Evolutionary conservation across 495 filamentous ascomycete species (phyloP), one percentile per base, ranked within the genome.

Genomic region (Penicillium canescens): DNA sequence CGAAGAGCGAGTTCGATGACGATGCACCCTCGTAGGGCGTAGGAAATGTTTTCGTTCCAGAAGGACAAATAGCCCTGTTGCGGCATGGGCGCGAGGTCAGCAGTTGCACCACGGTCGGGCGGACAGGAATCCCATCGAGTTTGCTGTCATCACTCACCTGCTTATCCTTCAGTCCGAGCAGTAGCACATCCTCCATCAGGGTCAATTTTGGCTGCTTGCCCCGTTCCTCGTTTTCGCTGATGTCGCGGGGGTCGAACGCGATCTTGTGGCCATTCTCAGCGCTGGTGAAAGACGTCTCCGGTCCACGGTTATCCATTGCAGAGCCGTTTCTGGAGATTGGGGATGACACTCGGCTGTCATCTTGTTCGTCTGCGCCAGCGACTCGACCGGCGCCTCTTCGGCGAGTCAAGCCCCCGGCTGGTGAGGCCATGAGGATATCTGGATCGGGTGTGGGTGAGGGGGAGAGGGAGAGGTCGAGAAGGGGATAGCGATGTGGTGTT

Each of bases 31-130:
- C 94, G 87, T 55, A 98, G 78, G 52, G 94, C 94, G 71, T 98
- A 98, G 26, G 92, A 96, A 54, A 98, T 98, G 73, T 98, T 98
- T 73, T 98, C 94, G 69, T 98, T 98, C 94, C 94, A 98, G 75
- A 98, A 98, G 7, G 95, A 98, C 54, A 98, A 85, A 71, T 98
- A 96, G 57, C 94, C 94, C 90, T 96, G 62, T 56, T 44, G 62
- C 37, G 31, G 46, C 52, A 26, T 42, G 52, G 36, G 28, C 35
- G 21, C 23, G 28, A 42, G n/a, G 55, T 69, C 59, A 72, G 63
- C 58, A 36, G 54, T 56, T 46, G 40, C 21, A 34, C 24, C 38
- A 38, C 35, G 6, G 41, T 55, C 43, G 20, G 33, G 13, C 18
- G 23, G 28, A 31, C 28, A 31, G 7, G 28, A 7, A 10, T 31